Evolutionary conservation across 192 early-diverging fungal species (phyloP).

Genomic region (Diversispora eburnea): DNA sequence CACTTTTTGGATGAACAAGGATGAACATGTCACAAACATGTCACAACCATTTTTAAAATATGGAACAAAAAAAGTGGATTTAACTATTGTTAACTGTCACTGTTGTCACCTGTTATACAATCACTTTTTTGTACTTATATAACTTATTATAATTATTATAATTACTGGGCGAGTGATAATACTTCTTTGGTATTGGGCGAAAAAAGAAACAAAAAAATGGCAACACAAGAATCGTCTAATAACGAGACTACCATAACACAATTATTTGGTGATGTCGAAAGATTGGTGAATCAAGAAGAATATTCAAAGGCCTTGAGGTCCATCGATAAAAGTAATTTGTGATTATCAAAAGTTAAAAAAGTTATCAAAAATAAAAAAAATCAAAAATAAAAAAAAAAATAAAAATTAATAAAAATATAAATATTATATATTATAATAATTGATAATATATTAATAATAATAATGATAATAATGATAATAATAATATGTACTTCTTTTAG

Average conservation of each 20-base stretch:
- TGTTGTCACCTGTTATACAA: too few species aligned
- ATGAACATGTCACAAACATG: too few species aligned
- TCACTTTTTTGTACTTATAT: too few species aligned
- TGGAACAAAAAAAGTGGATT: too few species aligned
- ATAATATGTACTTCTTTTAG: conserved; percentile 2
- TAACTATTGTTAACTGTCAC: too few species aligned
- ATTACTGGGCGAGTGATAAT: too few species aligned
- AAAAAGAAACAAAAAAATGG: background rate
- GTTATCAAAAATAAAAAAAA: background rate
- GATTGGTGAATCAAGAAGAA: conserved; percentile 46
- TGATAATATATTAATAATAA: background rate
- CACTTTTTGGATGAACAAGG: too few species aligned
- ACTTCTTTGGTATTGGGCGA: too few species aligned
- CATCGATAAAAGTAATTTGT: conserved; percentile 50
- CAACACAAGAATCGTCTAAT: background rate
- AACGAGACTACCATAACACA: conserved; percentile 36
- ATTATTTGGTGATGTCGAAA: conserved; percentile 54
- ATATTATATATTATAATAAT: background rate
- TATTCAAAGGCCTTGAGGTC: conserved; percentile 50
- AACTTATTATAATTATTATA: too few species aligned
- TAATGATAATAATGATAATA: background rate
- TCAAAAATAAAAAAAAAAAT: too few species aligned
- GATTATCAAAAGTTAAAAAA: background rate
- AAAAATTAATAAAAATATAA: background rate
- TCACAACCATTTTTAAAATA: too few species aligned